Evolutionary conservation across 202 grass and related monocot species (phyloP), one percentile per base, ranked within the genome.

Genomic region (Schoenoplectus tabernaemontani): DNA sequence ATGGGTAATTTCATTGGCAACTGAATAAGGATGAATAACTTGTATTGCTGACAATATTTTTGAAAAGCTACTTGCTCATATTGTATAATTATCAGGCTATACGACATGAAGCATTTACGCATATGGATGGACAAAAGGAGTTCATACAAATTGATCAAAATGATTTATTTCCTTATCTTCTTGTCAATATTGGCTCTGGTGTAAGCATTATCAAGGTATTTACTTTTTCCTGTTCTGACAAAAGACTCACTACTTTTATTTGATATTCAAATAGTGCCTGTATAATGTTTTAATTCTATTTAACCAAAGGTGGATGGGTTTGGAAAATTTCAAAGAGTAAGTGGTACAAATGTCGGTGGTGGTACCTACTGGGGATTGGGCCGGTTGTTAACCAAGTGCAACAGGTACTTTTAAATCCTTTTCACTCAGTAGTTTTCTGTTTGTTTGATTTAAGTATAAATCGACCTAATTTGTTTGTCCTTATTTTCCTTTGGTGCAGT

Each of bases 181-280:
- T 97, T 89, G 95, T 97, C 83, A 97, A 97, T 86, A 59, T 97
- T 77, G 95, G 95, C 72, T 97, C 95, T 87, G 95, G 95, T 87
- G 95, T 97, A 75, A 97, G 95, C 79, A 94, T 97, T 75, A 97
- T 97, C 85, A 97, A 97, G 95, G 95, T 97, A 90, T 58, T 64
- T 48, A 61, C 50, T 50, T 59, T 57, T 66, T 44, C 17, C 13
- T 15, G 59, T 48, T 22, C 23, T 72, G 68, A 50, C 22, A 72
- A 32, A 50, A 50, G 20, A 72, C 68, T 32, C 2, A 3, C 42
- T 47, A n/a, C 4, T 58, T 9, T 75, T 38, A 36, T 8, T 63
- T 34, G 46, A 53, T 23, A n/a, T 53, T 74, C 7, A 33, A 53
- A 33, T 19, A 1, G 46, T n/a, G 6, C 70, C 26, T 74, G 15